Base-by-base conservation (phyloP, 176 grass and related monocot genomes). In the Rhynchospora pubera region DNA sequence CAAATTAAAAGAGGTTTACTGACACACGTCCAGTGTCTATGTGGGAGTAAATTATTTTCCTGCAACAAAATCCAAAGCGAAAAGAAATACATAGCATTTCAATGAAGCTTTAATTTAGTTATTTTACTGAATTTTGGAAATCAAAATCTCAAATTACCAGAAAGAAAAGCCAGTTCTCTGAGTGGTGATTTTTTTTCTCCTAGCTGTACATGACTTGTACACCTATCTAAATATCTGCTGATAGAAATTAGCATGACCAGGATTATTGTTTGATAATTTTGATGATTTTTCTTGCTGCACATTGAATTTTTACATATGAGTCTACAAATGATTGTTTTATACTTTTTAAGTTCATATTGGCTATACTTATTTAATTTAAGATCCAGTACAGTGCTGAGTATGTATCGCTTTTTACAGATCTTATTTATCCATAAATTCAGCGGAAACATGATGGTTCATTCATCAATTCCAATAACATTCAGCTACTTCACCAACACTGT, bases 401-500 rank as follows among this genome's bases (percentile, higher is more conserved):
- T 83, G 44, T 48, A 58, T 80, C 16, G 23, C 45, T 60, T 84
- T 52, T 67, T 59, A 1, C n/a, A 92, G 91, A 90, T 91, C 10
- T 43, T 94, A 22, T 92, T 91, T 83, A 47, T 97, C 5, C 94
- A 94, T 32, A 87, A 67, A 48, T 97, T 78, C 73, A 91, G 88
- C 22, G 83, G 90, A 1, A 83, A 82, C 8, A 88, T 97, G 81
- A 65, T 78, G 55, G 32, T 92, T 0, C 75, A 65, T 61, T 72
- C 83, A 7, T 65, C 88, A 32, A 12, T 80, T 13, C 2, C 65
- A 4, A 92, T 97, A 82, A 62, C 85, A 21, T 62, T 78, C 15
- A 83, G 85, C 83, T 94, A 97, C 57, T 78, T 97, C 0, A 26
- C 85, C 13, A 83, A 10, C 86, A 79, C 88, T 14, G 23, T 22